Conservation (phyloP, 73 alveolate species). For the Paramecium sexaurelia region DNA sequence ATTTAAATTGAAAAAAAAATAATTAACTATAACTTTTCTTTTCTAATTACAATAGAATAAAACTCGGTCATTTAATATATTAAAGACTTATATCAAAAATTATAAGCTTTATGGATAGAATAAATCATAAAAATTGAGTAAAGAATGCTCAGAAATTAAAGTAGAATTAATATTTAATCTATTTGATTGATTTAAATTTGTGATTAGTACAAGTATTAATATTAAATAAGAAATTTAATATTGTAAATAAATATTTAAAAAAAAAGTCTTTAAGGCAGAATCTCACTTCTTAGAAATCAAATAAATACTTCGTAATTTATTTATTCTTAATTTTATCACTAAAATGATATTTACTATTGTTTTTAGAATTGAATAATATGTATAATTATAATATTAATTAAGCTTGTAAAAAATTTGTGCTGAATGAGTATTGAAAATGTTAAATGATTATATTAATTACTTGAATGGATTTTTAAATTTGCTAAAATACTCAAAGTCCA, state of each 20-base stretch:
- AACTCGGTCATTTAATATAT: too few species aligned
- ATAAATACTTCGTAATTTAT: too few species aligned
- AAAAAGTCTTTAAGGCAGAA: too few species aligned
- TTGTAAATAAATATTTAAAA: too few species aligned
- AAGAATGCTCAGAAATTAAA: neutral
- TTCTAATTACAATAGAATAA: neutral
- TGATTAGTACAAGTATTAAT: neutral
- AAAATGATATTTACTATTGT: too few species aligned
- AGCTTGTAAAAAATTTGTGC: neutral
- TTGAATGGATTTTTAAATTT: neutral
- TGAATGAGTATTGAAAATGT: neutral
- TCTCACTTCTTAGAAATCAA: too few species aligned
- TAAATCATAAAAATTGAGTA: neutral
- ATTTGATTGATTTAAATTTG: neutral
- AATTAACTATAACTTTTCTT: neutral
- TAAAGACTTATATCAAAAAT: too few species aligned
- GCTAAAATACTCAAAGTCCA: constrained; percentile 6
- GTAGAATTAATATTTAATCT: neutral
- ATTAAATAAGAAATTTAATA: neutral
- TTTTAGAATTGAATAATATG: too few species aligned
- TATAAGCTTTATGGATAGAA: neutral
- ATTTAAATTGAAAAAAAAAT: neutral
- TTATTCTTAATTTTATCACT: too few species aligned
- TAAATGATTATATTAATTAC: neutral
- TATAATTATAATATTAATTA: too few species aligned